These are phyloP conservation scores for Glomus cerebriforme DNA, from an alignment of 192 early-diverging fungal genomes.

Conservation along the genomic window DNA sequence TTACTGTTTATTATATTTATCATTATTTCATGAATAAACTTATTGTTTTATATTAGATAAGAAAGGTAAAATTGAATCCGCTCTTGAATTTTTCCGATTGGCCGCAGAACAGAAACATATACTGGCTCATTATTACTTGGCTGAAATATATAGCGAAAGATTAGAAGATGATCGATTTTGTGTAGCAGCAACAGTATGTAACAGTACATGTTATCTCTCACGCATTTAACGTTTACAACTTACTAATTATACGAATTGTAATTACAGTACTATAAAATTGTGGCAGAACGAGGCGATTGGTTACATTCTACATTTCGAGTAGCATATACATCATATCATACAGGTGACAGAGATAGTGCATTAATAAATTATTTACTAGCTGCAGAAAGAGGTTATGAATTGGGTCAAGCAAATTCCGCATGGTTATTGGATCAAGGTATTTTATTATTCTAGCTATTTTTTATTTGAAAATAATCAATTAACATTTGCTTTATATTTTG, in stretches of 20 bases:
- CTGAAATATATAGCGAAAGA: constrained; percentile 66
- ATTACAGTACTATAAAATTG: constrained; percentile 69
- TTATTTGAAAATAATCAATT: not conserved
- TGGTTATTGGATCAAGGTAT: constrained; percentile 77
- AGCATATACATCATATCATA: constrained; percentile 57
- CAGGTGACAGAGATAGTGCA: constrained; percentile 70
- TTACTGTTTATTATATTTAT: not conserved
- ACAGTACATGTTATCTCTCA: not conserved
- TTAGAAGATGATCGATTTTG: constrained; percentile 57
- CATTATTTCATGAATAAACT: not conserved
- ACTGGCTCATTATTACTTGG: constrained; percentile 81
- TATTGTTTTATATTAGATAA: constrained; percentile 28
- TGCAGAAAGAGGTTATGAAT: constrained; percentile 88
- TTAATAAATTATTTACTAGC: constrained; percentile 76
- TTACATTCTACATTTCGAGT: constrained; percentile 65
- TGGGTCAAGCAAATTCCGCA: constrained; percentile 89
- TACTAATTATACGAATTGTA: not conserved
- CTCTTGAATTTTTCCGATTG: constrained; percentile 53
- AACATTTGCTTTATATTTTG: not conserved
- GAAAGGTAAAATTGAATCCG: constrained; percentile 37
- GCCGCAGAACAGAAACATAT: constrained; percentile 66
- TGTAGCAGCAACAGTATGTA: constrained; percentile 66
- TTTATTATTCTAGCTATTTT: not conserved
- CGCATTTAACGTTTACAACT: not conserved
- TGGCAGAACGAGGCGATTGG: constrained; percentile 88